Evolutionary conservation across 148 eudicot species (phyloP), one percentile per base, ranked within the genome.

Genomic region (Vaccinium macrocarpon): DNA sequence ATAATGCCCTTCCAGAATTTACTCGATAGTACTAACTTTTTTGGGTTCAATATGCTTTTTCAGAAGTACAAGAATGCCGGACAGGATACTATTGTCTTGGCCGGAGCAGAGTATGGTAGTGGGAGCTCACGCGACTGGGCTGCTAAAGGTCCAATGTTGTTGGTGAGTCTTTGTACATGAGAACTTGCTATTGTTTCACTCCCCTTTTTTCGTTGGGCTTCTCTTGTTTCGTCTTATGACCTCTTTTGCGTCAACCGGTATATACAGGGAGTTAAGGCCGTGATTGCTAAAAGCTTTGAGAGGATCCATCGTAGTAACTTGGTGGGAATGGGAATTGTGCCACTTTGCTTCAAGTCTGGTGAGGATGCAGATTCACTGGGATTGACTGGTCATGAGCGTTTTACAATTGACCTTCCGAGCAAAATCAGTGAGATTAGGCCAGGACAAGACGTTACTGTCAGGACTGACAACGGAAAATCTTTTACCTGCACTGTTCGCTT

Each of bases 301-400:
- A 88, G 90, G 87, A 90, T 90, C 84, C 91, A 90, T 46, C 85
- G 90, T 5, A 90, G 91, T 62, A 88, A 90, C 73, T 88, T 90
- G 85, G 91, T 90, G 12, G 91, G 91, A 23, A 90, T 90, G 91
- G 91, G 91, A n/a, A 88, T 90, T 52, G 77, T 90, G 52, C 91
- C 91, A 19, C 87, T 90, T 49, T 90, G 91, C 68, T 90, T 90
- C 86, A 90, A 90, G 85, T 16, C 91, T 35, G 91, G 91, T 61
- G 88, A 90, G 80, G 91, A 90, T 83, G 89, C 90, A 27, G 91
- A 90, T 38, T 84, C 88, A 49, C 83, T 90, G 66, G 90, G 90
- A 59, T 88, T 90, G 86, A 90, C 90, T 2, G 91, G 91, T 64
- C 91, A 87, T 48, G 91, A 88, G 83, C 90, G 91, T 38, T 90